Evolutionary conservation across 768 basidiomycete species (phyloP).

Genomic region (Leucosporidium creatinivorum): DNA sequence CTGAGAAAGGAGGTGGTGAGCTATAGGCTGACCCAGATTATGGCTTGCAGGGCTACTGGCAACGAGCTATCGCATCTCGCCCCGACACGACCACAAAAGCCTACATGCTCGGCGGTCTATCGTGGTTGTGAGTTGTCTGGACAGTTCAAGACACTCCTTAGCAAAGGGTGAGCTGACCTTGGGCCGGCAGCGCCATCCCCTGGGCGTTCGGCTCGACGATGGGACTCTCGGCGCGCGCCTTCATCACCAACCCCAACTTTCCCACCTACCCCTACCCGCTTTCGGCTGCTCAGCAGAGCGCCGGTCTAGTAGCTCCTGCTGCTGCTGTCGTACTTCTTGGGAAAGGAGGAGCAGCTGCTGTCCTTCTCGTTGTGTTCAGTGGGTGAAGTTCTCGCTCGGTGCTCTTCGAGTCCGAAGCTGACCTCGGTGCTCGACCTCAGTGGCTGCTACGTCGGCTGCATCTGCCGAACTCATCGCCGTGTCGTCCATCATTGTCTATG

Average conservation of each 20-base stretch:
- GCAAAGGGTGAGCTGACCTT: too few relatives aligned
- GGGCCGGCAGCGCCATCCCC: slow-evolving; percentile 53
- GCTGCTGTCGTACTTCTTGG: slow-evolving; percentile 77
- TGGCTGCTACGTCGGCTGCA: slow-evolving; percentile 52
- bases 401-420: not conserved
- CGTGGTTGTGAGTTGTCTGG: slow-evolving; percentile 54
- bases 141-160: too few relatives aligned
- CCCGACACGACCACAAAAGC: slow-evolving; percentile 83
- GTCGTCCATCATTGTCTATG: slow-evolving; percentile 72
- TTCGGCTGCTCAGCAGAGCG: slow-evolving; percentile 62
- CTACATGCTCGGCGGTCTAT: slow-evolving; percentile 77
- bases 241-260: slow-evolving; percentile 46
- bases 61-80: slow-evolving; percentile 67
- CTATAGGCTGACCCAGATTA: too few relatives aligned
- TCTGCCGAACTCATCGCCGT: slow-evolving; percentile 89
- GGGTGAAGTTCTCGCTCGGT: not conserved
- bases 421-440: not conserved
- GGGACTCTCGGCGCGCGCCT: slow-evolving; percentile 78
- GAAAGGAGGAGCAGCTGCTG: slow-evolving; percentile 65
- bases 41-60: slow-evolving; percentile 57
- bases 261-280: slow-evolving; percentile 40
- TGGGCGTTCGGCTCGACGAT: slow-evolving; percentile 76
- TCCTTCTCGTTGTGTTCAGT: slow-evolving; percentile 72
- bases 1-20: too few relatives aligned
- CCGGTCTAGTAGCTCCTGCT: slow-evolving; percentile 76